Evolutionary conservation across 148 eudicot genomes (phyloP), one percentile per base, ranked within the genome.

Genomic region (Salicornia ramosissima): DNA sequence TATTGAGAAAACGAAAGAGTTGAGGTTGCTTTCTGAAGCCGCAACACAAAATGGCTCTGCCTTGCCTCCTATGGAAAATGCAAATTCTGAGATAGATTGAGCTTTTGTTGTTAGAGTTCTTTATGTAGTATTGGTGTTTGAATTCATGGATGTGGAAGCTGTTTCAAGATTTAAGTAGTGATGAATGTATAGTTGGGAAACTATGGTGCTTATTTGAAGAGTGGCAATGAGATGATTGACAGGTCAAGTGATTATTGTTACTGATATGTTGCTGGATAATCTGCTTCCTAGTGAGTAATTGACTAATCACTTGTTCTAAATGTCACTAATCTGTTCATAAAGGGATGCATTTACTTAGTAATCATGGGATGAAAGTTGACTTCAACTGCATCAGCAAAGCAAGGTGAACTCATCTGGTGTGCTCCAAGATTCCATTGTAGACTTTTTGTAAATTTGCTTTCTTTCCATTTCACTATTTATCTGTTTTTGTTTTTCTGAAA

Each of bases 11-110:
- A 33, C 68, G 36, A 66, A 67, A 43, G 80, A 77, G 73, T 67
- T 61, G 18, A 72, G 62, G 69, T 68, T 77, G 64, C 59, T 77
- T 12, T 67, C 77, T 5, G 77, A 77, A 47, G 75, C 30, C 39
- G 75, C 71, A 1, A 31, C 60, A 3, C 70, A 43, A 1, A 77
- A 60, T 71, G 75, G 80, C 21, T 68, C 77, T 60, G 68, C 62
- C 39, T 49, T 55, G 34, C 16, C 16, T 24, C 62, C 43, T 24
- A 50, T n/a, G 53, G 71, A 60, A 2, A 28, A 69, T 61, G 72
- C 18, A 16, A 67, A 57, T 33, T 14, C 51, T 7, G 65, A 36
- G 58, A 46, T 8, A 0, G 15, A 63, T 9, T 75, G 39, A 70
- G 50, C 21, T 54, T 28, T 29, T 58, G 19, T 71, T 18, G 53